Conservation (phyloP, 2,329 filamentous ascomycete species). For the Fusarium incarnatum region DNA sequence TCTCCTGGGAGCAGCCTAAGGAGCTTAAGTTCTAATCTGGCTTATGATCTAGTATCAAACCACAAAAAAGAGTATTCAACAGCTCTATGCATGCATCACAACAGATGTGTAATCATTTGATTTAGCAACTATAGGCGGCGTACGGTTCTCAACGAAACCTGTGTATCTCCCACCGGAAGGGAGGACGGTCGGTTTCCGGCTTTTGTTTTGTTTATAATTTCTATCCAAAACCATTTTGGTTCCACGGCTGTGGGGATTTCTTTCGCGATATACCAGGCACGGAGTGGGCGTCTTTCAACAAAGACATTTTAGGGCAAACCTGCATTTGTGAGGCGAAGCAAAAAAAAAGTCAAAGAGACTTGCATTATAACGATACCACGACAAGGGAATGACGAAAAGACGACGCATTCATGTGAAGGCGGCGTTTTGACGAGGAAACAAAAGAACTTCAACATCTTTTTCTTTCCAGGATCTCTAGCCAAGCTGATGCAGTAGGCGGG, state of each 20-base stretch:
- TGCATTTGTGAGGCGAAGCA: slow-evolving; percentile 55
- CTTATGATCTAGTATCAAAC: slow-evolving; percentile 29
- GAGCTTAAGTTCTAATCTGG: slow-evolving; percentile 82
- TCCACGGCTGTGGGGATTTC: slow-evolving; percentile 41
- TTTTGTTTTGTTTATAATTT: slow-evolving; percentile 49
- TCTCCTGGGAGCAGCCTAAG: slow-evolving; percentile 99
- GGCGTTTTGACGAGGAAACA: slow-evolving; percentile 59
- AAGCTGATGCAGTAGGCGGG: slow-evolving; percentile 53
- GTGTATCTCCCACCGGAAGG: slow-evolving; percentile 51
- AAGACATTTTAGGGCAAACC: slow-evolving; percentile 54
- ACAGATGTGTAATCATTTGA: slow-evolving; percentile 55
- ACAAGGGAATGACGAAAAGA: slow-evolving; percentile 49
- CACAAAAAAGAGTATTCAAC: slow-evolving; percentile 56
- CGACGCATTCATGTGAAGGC: slow-evolving; percentile 48
- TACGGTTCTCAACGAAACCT: slow-evolving; percentile 63
- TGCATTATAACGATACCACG: slow-evolving; percentile 57
- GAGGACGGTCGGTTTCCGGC: slow-evolving; percentile 53
- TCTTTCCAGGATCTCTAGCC: slow-evolving; percentile 57
- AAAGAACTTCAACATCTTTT: slow-evolving; percentile 64
- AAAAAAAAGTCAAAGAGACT: slow-evolving; percentile 50
- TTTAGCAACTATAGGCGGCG: slow-evolving; percentile 54
- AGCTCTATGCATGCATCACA: slow-evolving; percentile 51
- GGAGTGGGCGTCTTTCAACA: slow-evolving; percentile 62
- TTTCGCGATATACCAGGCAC: slow-evolving; percentile 52
- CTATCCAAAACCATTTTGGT: slow-evolving; percentile 42